phyloP scores from a whole-genome alignment of 306 rosid species.

The Astragalus glycyphyllos region DNA sequence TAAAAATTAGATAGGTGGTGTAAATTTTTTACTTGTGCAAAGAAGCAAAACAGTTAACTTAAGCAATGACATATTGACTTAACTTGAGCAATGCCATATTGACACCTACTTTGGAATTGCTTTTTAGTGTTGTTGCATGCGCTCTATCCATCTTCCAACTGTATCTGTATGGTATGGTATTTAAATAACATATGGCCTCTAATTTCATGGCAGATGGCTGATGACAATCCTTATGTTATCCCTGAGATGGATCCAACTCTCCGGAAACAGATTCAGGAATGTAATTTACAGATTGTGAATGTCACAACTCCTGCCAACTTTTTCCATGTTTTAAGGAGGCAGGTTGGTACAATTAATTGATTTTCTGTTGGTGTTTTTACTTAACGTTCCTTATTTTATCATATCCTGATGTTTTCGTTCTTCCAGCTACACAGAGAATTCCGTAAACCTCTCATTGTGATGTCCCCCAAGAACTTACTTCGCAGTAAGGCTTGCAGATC shows the following conservation, averaged over 20 bases:
- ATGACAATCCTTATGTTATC: conserved; percentile 87
- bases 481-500: conserved; percentile 93
- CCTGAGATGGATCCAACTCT: conserved; percentile 99
- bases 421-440: conserved; percentile 82
- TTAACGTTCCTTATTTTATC: conserved; percentile 24
- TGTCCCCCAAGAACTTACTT: conserved; percentile 95
- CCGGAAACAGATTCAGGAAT: conserved; percentile 94
- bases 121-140: conserved; percentile 31
- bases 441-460: conserved; percentile 93
- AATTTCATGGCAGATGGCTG: conserved; percentile 86
- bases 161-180: conserved; percentile 12
- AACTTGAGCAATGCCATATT: no score
- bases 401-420: conserved; percentile 26
- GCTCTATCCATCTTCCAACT: not conserved
- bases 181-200: conserved; percentile 37
- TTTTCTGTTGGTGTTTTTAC: conserved; percentile 22
- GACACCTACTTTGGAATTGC: not conserved
- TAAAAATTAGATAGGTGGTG: conserved; percentile 23
- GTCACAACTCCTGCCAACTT: conserved; percentile 98
- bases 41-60: conserved; percentile 21
- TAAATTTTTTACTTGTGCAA: not conserved
- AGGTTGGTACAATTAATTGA: conserved; percentile 59
- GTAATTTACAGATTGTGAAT: conserved; percentile 96
- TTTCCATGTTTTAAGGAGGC: conserved; percentile 95
- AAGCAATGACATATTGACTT: conserved; percentile 6